Conservation (phyloP, 768 basidiomycete species). For the Hypsizygus marmoreus region DNA sequence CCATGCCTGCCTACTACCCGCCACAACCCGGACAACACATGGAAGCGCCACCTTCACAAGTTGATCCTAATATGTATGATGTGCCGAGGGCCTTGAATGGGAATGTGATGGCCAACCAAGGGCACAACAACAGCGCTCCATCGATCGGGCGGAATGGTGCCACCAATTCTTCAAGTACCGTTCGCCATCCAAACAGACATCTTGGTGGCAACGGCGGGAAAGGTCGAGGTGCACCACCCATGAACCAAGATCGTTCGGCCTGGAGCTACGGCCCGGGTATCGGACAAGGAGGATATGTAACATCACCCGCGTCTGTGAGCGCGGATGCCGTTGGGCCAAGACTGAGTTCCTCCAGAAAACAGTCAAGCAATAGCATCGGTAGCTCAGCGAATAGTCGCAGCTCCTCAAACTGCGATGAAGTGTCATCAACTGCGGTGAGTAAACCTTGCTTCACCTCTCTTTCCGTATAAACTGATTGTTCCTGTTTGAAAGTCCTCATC, state of each 20-base stretch:
- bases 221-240: constrained; percentile 30
- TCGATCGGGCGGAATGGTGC: constrained; percentile 30
- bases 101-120: constrained; percentile 18
- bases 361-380: constrained; percentile 48
- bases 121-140: constrained; percentile 23
- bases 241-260: constrained; percentile 44
- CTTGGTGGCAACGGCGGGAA: constrained; percentile 33
- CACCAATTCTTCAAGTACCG: constrained; percentile 30
- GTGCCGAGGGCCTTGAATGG: constrained; percentile 29
- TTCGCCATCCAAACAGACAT: constrained; percentile 30
- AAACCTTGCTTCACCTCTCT: constrained; percentile 6
- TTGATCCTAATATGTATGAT: constrained; percentile 29
- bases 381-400: constrained; percentile 60
- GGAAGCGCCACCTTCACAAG: constrained; percentile 26
- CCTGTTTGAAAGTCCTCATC: constrained; percentile 59
- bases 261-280: constrained; percentile 76
- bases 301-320: constrained; percentile 27
- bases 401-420: constrained; percentile 65
- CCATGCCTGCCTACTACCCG: constrained; percentile 31
- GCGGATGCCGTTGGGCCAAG: constrained; percentile 67
- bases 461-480: constrained; percentile 8
- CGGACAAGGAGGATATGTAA: constrained; percentile 45
- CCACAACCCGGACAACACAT: constrained; percentile 24
- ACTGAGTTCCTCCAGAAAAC: constrained; percentile 55
- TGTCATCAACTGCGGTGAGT: constrained; percentile 76